Base-by-base conservation (phyloP, 2,329 filamentous ascomycete species). In the Podosphaera fusca region DNA sequence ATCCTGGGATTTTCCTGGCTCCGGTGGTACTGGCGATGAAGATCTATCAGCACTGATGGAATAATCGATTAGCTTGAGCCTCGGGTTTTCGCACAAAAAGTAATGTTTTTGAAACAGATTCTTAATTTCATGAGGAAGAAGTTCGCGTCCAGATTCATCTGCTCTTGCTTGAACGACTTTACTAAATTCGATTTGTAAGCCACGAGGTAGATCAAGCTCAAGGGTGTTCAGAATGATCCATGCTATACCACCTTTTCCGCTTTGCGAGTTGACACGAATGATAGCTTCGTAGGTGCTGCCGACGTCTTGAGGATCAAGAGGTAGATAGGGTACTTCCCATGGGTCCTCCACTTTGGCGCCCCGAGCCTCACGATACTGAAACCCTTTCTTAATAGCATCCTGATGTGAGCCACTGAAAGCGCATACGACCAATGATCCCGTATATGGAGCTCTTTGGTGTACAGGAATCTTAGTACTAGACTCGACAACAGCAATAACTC, bases 281-380 rank as follows among this genome's bases (percentile, higher is more conserved):
- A 96, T 85, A 59, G 90, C 90, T 71, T 96, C 89, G 77, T 96
- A 96, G n/a, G 83, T 95, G 58, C 90, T 82, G 55, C 90, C 90
- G 61, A 96, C 95, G 66, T 96, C 90, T 66, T 85, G 77, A 4
- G 90, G 90, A 66, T 96, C 90, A 64, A 96, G 78, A 10, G 90
- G 90, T 54, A 96, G 82, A 68, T 96, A 96, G 0, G 90, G 90
- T 45, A 95, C 77, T 63, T 85, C 74, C 90, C 90, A 96, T 46
- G 72, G 73, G 65, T 82, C 79, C 58, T 90, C 80, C 66, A 77
- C 73, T 4, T 70, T 73, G 51, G 76, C 74, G 56, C 75, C 76
- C 0, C 75, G 70, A 50, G 75, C 70, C 67, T 88, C 77, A 59
- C 90, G 83, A 46, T 74, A 67, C 67, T 85, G 78, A 74, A 92